phyloP scores from a whole-genome alignment of 306 rosid species.

The Sicyos edulis region DNA sequence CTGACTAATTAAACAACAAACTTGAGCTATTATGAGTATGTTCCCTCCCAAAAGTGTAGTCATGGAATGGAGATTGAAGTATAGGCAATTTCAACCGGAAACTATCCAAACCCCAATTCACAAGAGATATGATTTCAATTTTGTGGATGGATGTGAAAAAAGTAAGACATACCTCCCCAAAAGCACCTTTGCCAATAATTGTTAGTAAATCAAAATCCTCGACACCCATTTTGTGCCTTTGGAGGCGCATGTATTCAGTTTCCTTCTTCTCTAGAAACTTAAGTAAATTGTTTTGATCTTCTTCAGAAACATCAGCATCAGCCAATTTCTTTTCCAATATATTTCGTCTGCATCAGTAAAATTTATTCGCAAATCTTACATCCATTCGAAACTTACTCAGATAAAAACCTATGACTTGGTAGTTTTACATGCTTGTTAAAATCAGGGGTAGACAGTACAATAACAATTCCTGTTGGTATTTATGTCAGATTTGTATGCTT shows the following conservation, averaged over 20 bases:
- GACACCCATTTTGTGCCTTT: slow-evolving; percentile 96
- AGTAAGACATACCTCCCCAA: slow-evolving; percentile 74
- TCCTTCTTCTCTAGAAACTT: slow-evolving; percentile 95
- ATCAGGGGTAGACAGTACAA: background rate
- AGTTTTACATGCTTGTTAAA: background rate
- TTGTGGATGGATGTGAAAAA: background rate
- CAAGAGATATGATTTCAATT: background rate
- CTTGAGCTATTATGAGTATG: background rate
- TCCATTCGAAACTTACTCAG: background rate
- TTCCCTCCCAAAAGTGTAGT: background rate
- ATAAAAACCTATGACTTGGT: slow-evolving; percentile 10
- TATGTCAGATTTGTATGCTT: background rate
- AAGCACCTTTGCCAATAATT: slow-evolving; percentile 98
- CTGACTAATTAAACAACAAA: background rate
- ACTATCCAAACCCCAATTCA: background rate
- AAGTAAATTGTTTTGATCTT: slow-evolving; percentile 88
- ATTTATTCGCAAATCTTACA: slow-evolving; percentile 12
- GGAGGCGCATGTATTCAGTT: slow-evolving; percentile 96
- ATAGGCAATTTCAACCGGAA: slow-evolving; percentile 2
- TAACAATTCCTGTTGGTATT: background rate
- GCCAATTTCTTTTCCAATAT: slow-evolving; percentile 87
- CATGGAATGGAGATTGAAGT: background rate
- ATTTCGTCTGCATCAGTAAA: slow-evolving; percentile 50
- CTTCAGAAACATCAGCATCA: slow-evolving; percentile 97
- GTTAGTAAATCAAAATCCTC: slow-evolving; percentile 90